phyloP scores from a whole-genome alignment of 2,329 filamentous ascomycete species.

The Domatiomyces catenatus region DNA sequence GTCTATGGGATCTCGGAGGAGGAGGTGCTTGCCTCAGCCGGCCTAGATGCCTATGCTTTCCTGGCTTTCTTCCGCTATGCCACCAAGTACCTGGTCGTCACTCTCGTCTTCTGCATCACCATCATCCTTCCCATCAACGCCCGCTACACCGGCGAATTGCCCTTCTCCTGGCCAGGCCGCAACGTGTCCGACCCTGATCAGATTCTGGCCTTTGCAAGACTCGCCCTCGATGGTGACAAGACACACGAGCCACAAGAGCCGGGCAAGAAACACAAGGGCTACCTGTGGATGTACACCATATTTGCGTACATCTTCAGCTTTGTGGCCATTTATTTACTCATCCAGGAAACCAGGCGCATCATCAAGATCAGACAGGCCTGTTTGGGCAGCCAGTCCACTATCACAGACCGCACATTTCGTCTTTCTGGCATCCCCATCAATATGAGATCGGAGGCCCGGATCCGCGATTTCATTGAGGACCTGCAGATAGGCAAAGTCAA shows the following conservation, averaged over 20 bases:
- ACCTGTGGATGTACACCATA: conserved; percentile 83
- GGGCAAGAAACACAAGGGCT: conserved; percentile 31
- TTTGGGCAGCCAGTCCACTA: conserved; percentile 81
- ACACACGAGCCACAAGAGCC: conserved; percentile 12
- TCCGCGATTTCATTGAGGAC: conserved; percentile 75
- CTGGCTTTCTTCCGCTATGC: conserved; percentile 93
- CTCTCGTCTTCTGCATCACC: conserved; percentile 64
- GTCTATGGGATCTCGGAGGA: conserved; percentile 76
- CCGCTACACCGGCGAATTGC: conserved; percentile 38
- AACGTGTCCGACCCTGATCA: conserved; percentile 3
- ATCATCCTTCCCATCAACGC: conserved; percentile 78
- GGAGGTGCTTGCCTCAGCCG: conserved; percentile 76
- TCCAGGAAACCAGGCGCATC: conserved; percentile 67
- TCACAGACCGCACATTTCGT: conserved; percentile 86
- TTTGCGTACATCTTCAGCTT: conserved; percentile 88
- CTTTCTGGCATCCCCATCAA: conserved; percentile 74
- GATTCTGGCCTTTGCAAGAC: not conserved
- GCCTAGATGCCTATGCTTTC: conserved; percentile 91
- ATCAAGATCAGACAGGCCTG: conserved; percentile 81
- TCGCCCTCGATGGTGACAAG: conserved; percentile 20
- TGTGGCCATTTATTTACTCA: conserved; percentile 67
- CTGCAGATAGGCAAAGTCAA: conserved; percentile 83
- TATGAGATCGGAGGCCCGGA: conserved; percentile 63
- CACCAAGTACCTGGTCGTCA: conserved; percentile 62
- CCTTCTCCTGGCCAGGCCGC: conserved; percentile 15